Evolutionary conservation across 306 rosid species (phyloP).

Genomic region (Castanea mollissima): DNA sequence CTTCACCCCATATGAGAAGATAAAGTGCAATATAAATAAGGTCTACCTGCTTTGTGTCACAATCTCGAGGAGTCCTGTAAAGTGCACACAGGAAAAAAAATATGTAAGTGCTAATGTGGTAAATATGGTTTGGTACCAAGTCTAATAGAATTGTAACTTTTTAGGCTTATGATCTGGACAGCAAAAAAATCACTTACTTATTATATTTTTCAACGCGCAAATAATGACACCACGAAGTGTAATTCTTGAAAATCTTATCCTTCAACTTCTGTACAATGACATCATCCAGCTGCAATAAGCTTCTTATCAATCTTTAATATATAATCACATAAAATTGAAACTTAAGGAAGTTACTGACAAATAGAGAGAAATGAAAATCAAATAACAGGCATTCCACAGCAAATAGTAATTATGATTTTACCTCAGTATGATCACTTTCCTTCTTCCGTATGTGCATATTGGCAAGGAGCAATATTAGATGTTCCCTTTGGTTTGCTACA

Average conservation of each 20-base stretch:
- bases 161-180: constrained; percentile 17
- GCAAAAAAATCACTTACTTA: constrained; percentile 46
- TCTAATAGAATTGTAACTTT: constrained; percentile 6
- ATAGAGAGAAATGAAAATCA: neutral
- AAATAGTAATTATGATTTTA: constrained; percentile 17
- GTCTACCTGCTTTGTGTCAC: constrained; percentile 52
- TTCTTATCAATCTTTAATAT: constrained; percentile 28
- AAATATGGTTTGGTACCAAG: constrained; percentile 12
- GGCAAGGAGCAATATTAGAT: constrained; percentile 87
- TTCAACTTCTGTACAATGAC: constrained; percentile 46
- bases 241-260: constrained; percentile 71
- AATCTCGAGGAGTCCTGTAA: constrained; percentile 48
- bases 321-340: constrained; percentile 6
- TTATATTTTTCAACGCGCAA: constrained; percentile 56
- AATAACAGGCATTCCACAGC: constrained; percentile 3
- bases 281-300: constrained; percentile 64
- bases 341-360: constrained; percentile 4
- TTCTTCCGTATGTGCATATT: constrained; percentile 61
- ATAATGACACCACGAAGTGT: constrained; percentile 85
- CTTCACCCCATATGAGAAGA: constrained; percentile 99
- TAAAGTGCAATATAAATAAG: constrained; percentile 84
- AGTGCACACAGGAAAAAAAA: constrained; percentile 13
- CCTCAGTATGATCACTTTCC: constrained; percentile 37
- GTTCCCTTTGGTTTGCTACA: constrained; percentile 97
- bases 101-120: constrained; percentile 24